Evolutionary conservation across 176 grass and related monocot genomes (phyloP), one percentile per base, ranked within the genome.

Genomic region (Phoenix dactylifera): DNA sequence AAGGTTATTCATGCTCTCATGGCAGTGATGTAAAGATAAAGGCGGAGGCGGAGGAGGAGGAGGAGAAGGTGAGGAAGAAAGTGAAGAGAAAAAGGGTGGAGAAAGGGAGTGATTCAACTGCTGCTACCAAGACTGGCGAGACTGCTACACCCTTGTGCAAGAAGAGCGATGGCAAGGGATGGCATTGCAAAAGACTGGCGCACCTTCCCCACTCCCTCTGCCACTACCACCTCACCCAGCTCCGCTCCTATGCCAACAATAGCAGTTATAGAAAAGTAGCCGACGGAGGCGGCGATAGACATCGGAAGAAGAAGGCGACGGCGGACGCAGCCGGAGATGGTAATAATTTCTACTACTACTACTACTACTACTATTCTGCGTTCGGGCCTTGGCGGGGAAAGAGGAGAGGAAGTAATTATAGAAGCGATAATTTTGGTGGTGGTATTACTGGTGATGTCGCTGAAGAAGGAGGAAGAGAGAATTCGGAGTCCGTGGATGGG

Each of bases 161-260:
- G 68, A 87, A 83, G 76, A 87, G 67, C 18, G 76, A 83, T 4
- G 80, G 80, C 4, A 79, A 65, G 59, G 26, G 65, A 9, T 80
- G 76, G 72, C 49, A 71, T 23, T 83, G 76, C 65, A 18, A 12
- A 4, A 55, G 65, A 26, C 53, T 51, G 7, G 76, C 68, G 60
- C 79, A 58, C 60, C 51, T 22, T 15, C 65, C 73, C 4, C 67
- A 83, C 64, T 39, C 68, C 0, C 65, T 74, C 44, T 89, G 76
- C 49, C 28, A 70, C 4, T 74, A 83, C 70, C 79, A 89, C 61
- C 64, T 59, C 0, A 20, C 54, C 0, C 68, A 49, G 44, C 67
- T 68, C 54, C 77, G 51, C 28, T 19, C 28, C 7, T 59, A 73
- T 62, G 16, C 57, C 23, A 68, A 35, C n/a, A 64, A 44, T 14